Conservation (phyloP, 768 basidiomycete species). For the Phlebiopsis gigantea region DNA sequence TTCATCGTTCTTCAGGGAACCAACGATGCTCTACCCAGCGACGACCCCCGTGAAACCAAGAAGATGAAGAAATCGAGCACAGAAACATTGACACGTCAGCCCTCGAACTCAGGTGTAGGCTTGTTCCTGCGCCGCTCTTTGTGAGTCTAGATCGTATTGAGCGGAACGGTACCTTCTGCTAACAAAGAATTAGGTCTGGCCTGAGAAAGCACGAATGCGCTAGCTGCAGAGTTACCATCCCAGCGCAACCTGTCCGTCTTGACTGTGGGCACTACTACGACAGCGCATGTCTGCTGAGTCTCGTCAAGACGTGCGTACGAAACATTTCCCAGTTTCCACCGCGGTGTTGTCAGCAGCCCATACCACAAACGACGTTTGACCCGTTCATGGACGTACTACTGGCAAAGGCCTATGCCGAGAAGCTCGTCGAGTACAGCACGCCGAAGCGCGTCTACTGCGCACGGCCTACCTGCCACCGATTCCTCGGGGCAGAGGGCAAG, state of each 20-base stretch:
- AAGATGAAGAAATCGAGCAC: background rate
- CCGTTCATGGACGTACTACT: slow-evolving; percentile 11
- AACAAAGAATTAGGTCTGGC: background rate
- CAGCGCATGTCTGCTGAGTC: slow-evolving; percentile 17
- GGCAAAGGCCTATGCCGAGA: slow-evolving; percentile 11
- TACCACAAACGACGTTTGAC: slow-evolving; percentile 17
- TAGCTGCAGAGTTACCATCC: slow-evolving; percentile 14
- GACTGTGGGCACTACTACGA: slow-evolving; percentile 25
- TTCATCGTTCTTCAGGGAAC: no score
- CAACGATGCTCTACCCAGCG: background rate
- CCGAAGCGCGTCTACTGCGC: slow-evolving; percentile 26
- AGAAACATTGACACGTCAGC: background rate
- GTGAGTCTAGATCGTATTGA: slow-evolving; percentile 6
- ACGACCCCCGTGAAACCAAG: background rate
- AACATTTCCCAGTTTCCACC: slow-evolving; percentile 26
- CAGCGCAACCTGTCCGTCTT: slow-evolving; percentile 2
- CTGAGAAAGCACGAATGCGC: slow-evolving; percentile 15
- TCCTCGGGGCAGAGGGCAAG: slow-evolving; percentile 21
- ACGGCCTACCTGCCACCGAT: slow-evolving; percentile 21
- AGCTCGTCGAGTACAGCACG: slow-evolving; percentile 20
- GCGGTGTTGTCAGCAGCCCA: slow-evolving; percentile 22
- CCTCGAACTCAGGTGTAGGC: background rate
- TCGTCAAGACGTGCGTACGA: slow-evolving; percentile 18
- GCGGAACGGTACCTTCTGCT: no score
- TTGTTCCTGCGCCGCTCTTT: slow-evolving; percentile 9